Percentiles rank a stretch among this genome's conserved stretches.
Conservation (phyloP, 345 rosid species). For the Murraya koenigii region DNA sequence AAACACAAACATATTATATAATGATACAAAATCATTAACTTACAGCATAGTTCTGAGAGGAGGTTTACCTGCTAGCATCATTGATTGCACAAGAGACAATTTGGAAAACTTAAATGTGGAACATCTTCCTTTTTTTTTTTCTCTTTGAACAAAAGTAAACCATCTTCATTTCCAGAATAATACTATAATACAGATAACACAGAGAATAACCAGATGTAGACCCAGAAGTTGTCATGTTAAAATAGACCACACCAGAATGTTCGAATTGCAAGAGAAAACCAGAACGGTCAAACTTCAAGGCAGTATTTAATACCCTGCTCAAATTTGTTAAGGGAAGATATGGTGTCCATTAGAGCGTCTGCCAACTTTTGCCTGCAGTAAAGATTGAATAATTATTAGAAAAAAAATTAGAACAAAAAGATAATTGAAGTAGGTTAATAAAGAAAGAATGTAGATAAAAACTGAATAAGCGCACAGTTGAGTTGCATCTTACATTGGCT, state of each 20-base stretch:
- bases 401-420: not conserved
- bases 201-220: constrained; percentile 1
- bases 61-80: not conserved
- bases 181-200: not conserved
- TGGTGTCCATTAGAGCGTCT: constrained; percentile 48
- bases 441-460: not conserved
- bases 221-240: not conserved
- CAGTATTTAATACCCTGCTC: constrained; percentile 60
- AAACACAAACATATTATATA: not conserved
- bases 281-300: constrained; percentile 44
- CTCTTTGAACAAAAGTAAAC: too few species aligned
- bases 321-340: constrained; percentile 55
- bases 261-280: not conserved
- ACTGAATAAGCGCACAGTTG: not conserved
- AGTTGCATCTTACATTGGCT: too few species aligned
- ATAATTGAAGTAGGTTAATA: not conserved
- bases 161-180: not conserved
- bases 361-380: constrained; percentile 44
- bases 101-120: not conserved
- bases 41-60: not conserved
- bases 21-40: not conserved
- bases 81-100: not conserved
- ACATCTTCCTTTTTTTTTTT: not conserved
- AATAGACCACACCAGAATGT: constrained; percentile 9
- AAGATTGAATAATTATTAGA: constrained; percentile 5